Conservation (phyloP, 2,329 filamentous ascomycete genomes). For the Penicillium crustosum region DNA sequence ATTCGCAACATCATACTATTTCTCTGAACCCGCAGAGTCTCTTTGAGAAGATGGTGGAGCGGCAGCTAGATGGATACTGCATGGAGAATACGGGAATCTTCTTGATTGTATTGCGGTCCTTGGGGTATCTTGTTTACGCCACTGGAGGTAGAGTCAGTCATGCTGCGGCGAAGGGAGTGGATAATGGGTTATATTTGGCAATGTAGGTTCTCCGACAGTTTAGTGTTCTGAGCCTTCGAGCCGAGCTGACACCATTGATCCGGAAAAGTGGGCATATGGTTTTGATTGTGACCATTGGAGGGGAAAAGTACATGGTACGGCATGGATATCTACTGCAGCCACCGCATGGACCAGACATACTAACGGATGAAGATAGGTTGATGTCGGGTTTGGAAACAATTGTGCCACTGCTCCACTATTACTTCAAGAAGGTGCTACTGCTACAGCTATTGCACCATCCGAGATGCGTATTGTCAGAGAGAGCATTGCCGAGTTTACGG, state of each 20-base stretch:
- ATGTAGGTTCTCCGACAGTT: conserved; percentile 40
- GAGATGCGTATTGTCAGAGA: conserved; percentile 56
- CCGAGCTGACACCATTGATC: background rate
- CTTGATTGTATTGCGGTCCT: conserved; percentile 50
- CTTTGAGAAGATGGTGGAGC: conserved; percentile 54
- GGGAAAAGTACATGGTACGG: conserved; percentile 45
- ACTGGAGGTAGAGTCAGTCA: conserved; percentile 53
- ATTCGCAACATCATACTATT: conserved; percentile 50
- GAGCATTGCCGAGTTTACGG: conserved; percentile 48
- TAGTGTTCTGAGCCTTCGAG: background rate
- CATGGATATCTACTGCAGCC: background rate
- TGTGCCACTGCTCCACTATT: conserved; percentile 59
- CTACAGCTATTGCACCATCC: conserved; percentile 53
- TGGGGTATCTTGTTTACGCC: conserved; percentile 57
- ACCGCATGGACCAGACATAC: background rate
- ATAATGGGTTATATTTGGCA: conserved; percentile 45
- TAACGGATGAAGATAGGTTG: conserved; percentile 41
- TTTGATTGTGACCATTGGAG: conserved; percentile 58
- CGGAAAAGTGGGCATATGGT: conserved; percentile 55
- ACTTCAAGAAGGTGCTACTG: conserved; percentile 45
- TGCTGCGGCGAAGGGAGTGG: conserved; percentile 35
- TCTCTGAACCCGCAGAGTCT: conserved; percentile 52
- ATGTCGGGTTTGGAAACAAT: conserved; percentile 66
- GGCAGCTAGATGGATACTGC: conserved; percentile 58
- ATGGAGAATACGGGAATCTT: conserved; percentile 61